Base-by-base conservation (phyloP, 805 yeast species). In the Saccharomycopsis babjevae region DNA sequence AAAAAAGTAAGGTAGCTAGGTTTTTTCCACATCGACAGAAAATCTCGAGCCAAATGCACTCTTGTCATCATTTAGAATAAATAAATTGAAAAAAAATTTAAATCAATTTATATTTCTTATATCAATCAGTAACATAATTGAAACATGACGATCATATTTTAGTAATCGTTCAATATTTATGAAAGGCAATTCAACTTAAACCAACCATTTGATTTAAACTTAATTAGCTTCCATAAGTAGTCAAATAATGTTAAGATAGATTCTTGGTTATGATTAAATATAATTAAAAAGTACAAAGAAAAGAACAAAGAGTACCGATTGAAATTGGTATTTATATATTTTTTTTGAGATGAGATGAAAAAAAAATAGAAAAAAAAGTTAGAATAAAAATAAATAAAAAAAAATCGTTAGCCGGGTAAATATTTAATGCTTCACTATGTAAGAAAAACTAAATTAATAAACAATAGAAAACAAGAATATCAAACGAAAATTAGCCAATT, bases 11-110 rank as follows among this genome's bases (percentile, higher is more conserved):
- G 97, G 97, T 91, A 91, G 97, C 97, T 85, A 82, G 96, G 84
- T 79, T 89, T 88, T 89, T 89, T 91, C 97, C 97, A 91, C 97
- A 91, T 81, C 92, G 91, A 88, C 91, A 79, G 74, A 78, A 80
- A 73, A 88, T 88, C 97, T 90, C 96, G 97, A 91, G 97, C 97
- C 97, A 91, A 91, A 91, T 91, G 97, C 97, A 89, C 96, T 91
- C 97, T 77, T 77, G 86, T 89, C 96, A 89, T 89, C 96, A 89
- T 83, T 64, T 73, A 68, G 28, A 39, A 68, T 68, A 52, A 5
- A 54, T 22, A 46, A 46, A 40, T 57, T 32, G 18, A 30, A 42
- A 36, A 13, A 32, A 57, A 6, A 46, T 30, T 22, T 18, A 13
- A 10, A 34, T 46, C 32, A 46, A 46, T 46, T 18, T 46, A 46